phyloP scores from a whole-genome alignment of 2,329 filamentous ascomycete species.

The Phyllosticta citribraziliensis region DNA sequence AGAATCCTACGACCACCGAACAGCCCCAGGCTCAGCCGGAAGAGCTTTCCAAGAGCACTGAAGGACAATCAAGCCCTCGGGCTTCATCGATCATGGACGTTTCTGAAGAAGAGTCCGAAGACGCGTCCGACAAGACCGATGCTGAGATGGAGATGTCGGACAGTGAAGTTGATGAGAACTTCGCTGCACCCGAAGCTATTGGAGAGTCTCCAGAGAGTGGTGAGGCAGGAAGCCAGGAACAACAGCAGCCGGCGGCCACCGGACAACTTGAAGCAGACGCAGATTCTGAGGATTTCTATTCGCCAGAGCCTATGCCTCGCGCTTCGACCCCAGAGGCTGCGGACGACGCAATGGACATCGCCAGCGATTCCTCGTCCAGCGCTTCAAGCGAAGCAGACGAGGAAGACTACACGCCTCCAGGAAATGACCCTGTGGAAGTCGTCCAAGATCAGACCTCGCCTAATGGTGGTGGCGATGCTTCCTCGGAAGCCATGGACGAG shows the following conservation, averaged over 20 bases:
- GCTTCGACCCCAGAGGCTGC: neutral
- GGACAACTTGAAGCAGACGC: constrained; percentile 11
- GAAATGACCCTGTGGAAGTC: neutral
- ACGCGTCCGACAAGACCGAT: constrained; percentile 6
- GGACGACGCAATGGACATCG: neutral
- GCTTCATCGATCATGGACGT: neutral
- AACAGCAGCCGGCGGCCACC: neutral
- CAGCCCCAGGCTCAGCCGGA: neutral
- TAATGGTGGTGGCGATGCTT: constrained; percentile 14
- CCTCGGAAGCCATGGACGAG: constrained; percentile 7
- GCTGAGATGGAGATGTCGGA: constrained; percentile 14
- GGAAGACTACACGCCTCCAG: constrained; percentile 12
- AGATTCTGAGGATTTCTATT: constrained; percentile 28
- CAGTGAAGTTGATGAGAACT: constrained; percentile 4
- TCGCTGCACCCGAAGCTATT: neutral
- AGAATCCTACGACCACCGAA: neutral
- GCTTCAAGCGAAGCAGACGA: neutral
- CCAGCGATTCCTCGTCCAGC: neutral
- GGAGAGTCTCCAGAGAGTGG: neutral
- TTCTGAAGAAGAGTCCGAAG: constrained; percentile 1
- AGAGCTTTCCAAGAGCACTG: neutral
- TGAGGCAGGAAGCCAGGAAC: neutral
- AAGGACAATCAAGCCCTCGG: neutral
- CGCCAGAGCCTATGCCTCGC: constrained; percentile 16
- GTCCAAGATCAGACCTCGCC: constrained; percentile 14